Evolutionary conservation across 2,329 filamentous ascomycete species (phyloP), one percentile per base, ranked within the genome.

Genomic region (Daldinia eschscholtzii): DNA sequence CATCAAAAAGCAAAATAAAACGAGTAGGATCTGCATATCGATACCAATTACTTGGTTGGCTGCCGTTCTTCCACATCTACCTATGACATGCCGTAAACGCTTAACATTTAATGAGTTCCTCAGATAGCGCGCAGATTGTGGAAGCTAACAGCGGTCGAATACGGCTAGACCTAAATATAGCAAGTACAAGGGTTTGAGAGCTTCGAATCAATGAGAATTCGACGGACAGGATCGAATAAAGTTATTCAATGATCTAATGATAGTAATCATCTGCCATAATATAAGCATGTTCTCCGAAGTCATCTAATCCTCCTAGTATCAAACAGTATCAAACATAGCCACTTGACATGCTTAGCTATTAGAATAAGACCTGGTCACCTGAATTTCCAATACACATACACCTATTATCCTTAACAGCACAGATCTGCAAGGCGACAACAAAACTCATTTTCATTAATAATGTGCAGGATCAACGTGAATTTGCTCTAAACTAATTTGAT

Each of bases 1-100:
- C 33, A 7, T 9, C 10, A 13, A 41, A 26, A 18, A 52, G 41
- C 41, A 46, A 41, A 52, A 7, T n/a, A 61, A 52, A 42, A 37
- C 52, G 57, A 41, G 62, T 66, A 26, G 15, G 57, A 68, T 71
- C 62, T 65, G 61, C 62, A 48, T 50, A 33, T 41, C 39, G 57
- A 50, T 58, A 56, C 35, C 35, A 20, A 30, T 55, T 26, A 2
- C 44, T 58, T 64, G 48, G 58, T 68, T 68, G 61, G 68, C 55
- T 60, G 26, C 35, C 26, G 5, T 64, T 59, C 37, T 61, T 44
- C 20, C 42, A 39, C 12, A 48, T 15, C 33, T 52, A 52, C 44
- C 46, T 52, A 52, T 33, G 18, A 33, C 26, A 52, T 15, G 46
- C 15, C 28, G 46, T 26, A 33, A 33, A 33, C 46, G 46, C 26